Evolutionary conservation across 2,329 filamentous ascomycete species (phyloP).

Genomic region (Botryotinia convoluta): DNA sequence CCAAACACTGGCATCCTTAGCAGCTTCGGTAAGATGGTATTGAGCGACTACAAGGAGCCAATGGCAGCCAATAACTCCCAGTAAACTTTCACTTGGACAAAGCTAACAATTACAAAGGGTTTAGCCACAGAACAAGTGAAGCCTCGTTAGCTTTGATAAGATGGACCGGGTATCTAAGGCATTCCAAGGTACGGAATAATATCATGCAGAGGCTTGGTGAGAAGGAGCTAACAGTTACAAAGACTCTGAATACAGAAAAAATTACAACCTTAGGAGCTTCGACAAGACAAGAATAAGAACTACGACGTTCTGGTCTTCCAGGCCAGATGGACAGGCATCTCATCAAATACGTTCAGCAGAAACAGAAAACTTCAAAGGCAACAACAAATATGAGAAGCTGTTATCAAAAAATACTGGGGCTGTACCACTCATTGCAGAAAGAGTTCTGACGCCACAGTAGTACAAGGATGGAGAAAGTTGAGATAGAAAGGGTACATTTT

Average conservation of each 20-base stretch:
- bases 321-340: not conserved
- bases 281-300: not conserved
- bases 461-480: not conserved
- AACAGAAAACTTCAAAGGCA: not conserved
- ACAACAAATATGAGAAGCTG: not conserved
- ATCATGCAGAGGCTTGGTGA: no score
- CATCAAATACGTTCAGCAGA: not conserved
- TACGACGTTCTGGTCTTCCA: no score
- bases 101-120: not conserved
- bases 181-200: not conserved
- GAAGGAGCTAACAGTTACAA: not conserved
- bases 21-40: not conserved
- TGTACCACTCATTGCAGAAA: not conserved
- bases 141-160: not conserved
- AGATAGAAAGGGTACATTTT: not conserved
- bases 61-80: no score
- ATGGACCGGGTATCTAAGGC: no score
- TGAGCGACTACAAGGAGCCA: not conserved
- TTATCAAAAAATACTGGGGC: not conserved
- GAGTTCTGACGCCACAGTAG: not conserved
- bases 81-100: not conserved
- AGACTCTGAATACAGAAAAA: not conserved
- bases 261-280: not conserved
- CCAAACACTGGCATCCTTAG: no score
- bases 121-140: not conserved